phyloP scores from a whole-genome alignment of 2,329 filamentous ascomycete species.

The Neocucurbitaria cava region DNA sequence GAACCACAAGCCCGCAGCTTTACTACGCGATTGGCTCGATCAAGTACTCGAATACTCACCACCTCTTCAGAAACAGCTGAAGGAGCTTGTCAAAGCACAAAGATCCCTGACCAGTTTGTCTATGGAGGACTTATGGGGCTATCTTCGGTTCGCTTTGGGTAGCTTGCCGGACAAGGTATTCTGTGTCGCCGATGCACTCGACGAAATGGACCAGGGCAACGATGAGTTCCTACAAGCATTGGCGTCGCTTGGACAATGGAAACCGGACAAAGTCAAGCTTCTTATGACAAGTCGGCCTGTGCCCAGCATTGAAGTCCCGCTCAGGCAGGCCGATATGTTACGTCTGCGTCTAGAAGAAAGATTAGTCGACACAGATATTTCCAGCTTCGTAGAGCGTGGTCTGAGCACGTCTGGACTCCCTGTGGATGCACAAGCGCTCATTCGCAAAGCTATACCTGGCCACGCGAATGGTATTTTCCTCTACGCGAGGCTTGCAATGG shows the following conservation, averaged over 20 bases:
- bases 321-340: slow-evolving; percentile 35
- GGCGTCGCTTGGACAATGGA: slow-evolving; percentile 39
- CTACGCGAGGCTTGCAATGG: slow-evolving; percentile 55
- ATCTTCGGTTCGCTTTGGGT: slow-evolving; percentile 12
- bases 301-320: slow-evolving; percentile 35
- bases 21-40: slow-evolving; percentile 43
- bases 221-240: slow-evolving; percentile 47
- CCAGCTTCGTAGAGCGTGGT: slow-evolving; percentile 42
- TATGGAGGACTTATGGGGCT: slow-evolving; percentile 17
- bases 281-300: slow-evolving; percentile 55
- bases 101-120: slow-evolving; percentile 2
- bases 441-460: slow-evolving; percentile 42
- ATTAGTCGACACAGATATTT: slow-evolving; percentile 52
- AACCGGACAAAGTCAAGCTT: slow-evolving; percentile 49
- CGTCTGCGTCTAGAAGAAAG: slow-evolving; percentile 49
- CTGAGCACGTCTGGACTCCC: slow-evolving; percentile 21
- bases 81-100: not conserved
- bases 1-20: slow-evolving; percentile 33
- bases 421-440: not conserved
- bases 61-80: slow-evolving; percentile 29
- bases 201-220: slow-evolving; percentile 55
- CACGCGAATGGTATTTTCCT: slow-evolving; percentile 55
- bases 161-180: slow-evolving; percentile 36
- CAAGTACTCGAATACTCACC: slow-evolving; percentile 41
- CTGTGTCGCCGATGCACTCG: slow-evolving; percentile 55